Percentiles rank a stretch among this genome's conserved stretches.
Conservation (phyloP, 768 basidiomycete genomes). For the Kwoniella sp. region DNA sequence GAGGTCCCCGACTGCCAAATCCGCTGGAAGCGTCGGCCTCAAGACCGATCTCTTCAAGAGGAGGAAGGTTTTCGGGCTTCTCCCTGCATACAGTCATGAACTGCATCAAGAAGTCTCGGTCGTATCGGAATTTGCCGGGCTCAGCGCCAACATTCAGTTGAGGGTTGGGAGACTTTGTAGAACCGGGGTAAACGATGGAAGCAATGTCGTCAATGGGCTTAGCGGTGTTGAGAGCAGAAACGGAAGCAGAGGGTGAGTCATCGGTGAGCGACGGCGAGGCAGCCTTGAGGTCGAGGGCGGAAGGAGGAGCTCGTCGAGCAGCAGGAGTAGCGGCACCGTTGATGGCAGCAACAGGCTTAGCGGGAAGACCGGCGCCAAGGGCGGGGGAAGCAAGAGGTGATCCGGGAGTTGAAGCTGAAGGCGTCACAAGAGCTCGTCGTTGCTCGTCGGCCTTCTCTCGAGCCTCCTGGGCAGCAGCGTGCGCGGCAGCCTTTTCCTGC, state of each 20-base stretch:
- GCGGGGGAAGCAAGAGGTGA: slow-evolving; percentile 49
- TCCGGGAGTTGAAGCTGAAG: slow-evolving; percentile 34
- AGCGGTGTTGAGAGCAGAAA: slow-evolving; percentile 68
- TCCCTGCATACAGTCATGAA: slow-evolving; percentile 95
- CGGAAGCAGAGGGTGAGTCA: slow-evolving; percentile 38
- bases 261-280: slow-evolving; percentile 34
- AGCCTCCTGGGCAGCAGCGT: slow-evolving; percentile 39
- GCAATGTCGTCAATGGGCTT: slow-evolving; percentile 80
- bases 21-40: slow-evolving; percentile 69
- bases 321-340: slow-evolving; percentile 10
- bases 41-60: slow-evolving; percentile 86
- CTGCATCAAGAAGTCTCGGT: slow-evolving; percentile 94
- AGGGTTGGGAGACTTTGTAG: slow-evolving; percentile 75
- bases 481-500: slow-evolving; percentile 34
- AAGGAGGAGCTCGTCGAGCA: slow-evolving; percentile 30
- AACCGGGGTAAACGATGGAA: slow-evolving; percentile 76
- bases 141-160: slow-evolving; percentile 82
- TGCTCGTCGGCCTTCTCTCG: slow-evolving; percentile 34
- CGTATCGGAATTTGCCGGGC: slow-evolving; percentile 94
- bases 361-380: slow-evolving; percentile 43
- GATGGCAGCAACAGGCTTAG: slow-evolving; percentile 45
- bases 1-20: slow-evolving; percentile 58
- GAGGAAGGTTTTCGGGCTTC: slow-evolving; percentile 86
- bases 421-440: slow-evolving; percentile 32
- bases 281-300: slow-evolving; percentile 42